phyloP scores from a whole-genome alignment of 805 yeast genomes.

The Diddensiella transvaalensis region DNA sequence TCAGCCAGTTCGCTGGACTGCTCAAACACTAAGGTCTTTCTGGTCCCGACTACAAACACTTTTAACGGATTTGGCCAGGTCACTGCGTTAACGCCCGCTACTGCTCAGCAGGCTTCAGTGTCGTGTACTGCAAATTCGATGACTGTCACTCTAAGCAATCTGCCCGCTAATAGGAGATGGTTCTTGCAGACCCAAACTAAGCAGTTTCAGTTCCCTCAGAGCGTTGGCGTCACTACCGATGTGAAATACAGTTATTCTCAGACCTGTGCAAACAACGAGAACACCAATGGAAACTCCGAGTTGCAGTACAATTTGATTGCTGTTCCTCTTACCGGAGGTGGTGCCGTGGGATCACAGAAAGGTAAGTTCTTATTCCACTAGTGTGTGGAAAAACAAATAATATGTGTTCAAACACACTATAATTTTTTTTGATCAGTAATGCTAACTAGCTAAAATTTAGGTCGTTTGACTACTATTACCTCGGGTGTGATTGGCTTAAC shows the following conservation, averaged over 20 bases:
- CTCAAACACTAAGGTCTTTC: background rate
- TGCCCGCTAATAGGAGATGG: conserved; percentile 1
- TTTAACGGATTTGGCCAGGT: background rate
- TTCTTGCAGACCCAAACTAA: background rate
- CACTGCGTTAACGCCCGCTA: background rate
- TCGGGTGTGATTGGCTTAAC: conserved; percentile 3
- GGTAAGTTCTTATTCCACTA: background rate
- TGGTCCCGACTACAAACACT: background rate
- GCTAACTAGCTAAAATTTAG: background rate
- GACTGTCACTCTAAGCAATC: background rate
- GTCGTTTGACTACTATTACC: background rate
- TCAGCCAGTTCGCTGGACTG: background rate
- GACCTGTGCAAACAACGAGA: background rate
- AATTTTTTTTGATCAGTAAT: too few relatives aligned
- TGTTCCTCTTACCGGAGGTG: conserved; percentile 1
- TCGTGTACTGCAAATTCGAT: background rate
- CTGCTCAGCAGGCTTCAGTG: background rate
- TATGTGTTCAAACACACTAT: background rate
- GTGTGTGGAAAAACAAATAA: too few relatives aligned
- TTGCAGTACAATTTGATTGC: background rate
- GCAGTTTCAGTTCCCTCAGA: background rate
- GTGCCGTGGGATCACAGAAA: background rate
- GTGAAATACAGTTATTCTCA: background rate
- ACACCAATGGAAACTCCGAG: background rate
- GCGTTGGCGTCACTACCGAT: background rate